Base-by-base conservation (phyloP, 108 stramenopile genomes). In the Stephanodiscus minutulus region DNA sequence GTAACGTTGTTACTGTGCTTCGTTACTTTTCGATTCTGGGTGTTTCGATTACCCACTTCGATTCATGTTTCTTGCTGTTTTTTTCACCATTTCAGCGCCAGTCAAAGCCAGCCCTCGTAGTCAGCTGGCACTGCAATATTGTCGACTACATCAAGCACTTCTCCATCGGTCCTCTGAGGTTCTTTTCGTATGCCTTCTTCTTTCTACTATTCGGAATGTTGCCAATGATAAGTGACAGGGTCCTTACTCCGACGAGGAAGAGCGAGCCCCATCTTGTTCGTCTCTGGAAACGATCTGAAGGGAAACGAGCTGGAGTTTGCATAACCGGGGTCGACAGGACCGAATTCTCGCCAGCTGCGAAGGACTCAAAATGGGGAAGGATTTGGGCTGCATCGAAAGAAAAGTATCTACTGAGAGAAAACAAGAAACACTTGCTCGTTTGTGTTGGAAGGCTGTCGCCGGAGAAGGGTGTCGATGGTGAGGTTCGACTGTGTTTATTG, bases 121-220 rank as follows among this genome's bases (percentile, higher is more conserved):
- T 85, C 20, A 75, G 73, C 18, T 85, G 84, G 84, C 84, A 85
- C 52, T 82, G 81, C 53, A 82, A 82, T 64, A 77, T 82, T 12
- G 66, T 82, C 12, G 81, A 82, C 48, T 82, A 82, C 60, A 65
- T 77, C 17, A 52, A 77, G 41, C 81, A 82, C 64, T 77, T 82
- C 29, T 52, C 73, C 9, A 39, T 72, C 13, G 74, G 69, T n/a
- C 80, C 75, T 22, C n/a, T 76, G 9, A 12, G 70, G 28, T 71
- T 33, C 41, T 7, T 76, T n/a, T 13, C 18, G 15, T 53, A 65
- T 48, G 50, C 71, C 48, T 74, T 71, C 64, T 76, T 76, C 70
- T 74, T 54, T 33, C 60, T 76, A 13, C 41, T 76, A 11, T 76
- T 76, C 60, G 80, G 75, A 2, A 76, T 81, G 70, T 71, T 81